Conservation (phyloP, 179 eudicot species). For the Carnegiea gigantea region DNA sequence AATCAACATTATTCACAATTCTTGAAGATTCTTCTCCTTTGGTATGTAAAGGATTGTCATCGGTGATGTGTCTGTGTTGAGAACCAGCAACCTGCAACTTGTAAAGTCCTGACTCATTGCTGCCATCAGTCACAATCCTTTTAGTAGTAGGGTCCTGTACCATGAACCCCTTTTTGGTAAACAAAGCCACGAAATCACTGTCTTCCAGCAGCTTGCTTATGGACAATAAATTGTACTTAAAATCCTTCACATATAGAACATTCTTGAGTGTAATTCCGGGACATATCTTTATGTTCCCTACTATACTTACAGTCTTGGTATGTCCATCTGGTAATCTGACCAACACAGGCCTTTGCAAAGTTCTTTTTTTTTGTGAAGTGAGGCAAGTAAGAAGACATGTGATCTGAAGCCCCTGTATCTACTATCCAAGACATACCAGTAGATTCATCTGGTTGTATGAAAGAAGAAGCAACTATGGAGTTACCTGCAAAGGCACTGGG, state of each 20-base stretch:
- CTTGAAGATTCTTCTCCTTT: background rate
- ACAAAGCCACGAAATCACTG: background rate
- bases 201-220: background rate
- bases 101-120: background rate
- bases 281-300: background rate
- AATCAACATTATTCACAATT: too few species aligned
- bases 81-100: too few species aligned
- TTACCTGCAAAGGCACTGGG: too few species aligned
- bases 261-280: too few species aligned
- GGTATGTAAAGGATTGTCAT: rapidly evolving
- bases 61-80: too few species aligned
- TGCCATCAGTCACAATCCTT: background rate
- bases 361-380: too few species aligned
- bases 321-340: background rate
- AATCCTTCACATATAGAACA: background rate
- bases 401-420: background rate
- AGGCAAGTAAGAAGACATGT: background rate
- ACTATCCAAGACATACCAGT: background rate
- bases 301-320: too few species aligned
- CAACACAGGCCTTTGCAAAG: background rate
- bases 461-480: background rate
- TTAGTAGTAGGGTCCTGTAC: background rate
- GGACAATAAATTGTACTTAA: background rate
- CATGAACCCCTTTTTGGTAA: background rate
- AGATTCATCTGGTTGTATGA: too few species aligned